phyloP scores from a whole-genome alignment of 73 alveolate species.

The Tetrahymena thermophila region DNA sequence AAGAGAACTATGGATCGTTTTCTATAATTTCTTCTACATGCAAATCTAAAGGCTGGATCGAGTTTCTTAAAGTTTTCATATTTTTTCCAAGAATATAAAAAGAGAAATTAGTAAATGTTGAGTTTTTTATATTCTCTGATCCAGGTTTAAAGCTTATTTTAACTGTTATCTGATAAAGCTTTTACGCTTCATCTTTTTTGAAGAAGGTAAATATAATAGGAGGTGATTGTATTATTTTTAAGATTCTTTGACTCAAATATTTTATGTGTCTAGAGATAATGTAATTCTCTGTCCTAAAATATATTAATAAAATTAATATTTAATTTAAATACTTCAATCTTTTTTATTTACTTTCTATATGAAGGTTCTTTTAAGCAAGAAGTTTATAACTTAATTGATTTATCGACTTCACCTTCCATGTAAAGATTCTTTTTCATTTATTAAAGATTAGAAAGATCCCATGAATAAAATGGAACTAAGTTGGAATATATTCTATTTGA shows the following conservation, averaged over 20 bases:
- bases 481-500: background rate
- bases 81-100: background rate
- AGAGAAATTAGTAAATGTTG: background rate
- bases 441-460: background rate
- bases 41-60: background rate
- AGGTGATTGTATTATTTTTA: background rate
- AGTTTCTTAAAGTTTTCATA: background rate
- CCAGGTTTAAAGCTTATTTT: background rate
- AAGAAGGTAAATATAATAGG: background rate
- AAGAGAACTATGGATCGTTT: background rate
- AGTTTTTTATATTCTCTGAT: background rate
- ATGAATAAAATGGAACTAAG: background rate
- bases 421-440: background rate
- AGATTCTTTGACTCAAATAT: background rate
- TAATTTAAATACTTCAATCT: background rate
- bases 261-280: background rate
- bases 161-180: background rate
- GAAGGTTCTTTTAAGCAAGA: background rate
- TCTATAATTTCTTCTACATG: background rate
- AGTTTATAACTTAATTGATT: background rate
- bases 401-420: background rate
- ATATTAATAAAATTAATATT: background rate
- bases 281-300: background rate
- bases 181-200: background rate
- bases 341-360: background rate